Percentiles rank a stretch among this genome's conserved stretches.
phyloP scores from a whole-genome alignment of 164 flowering plant genomes.

The Berberis vulgaris region DNA sequence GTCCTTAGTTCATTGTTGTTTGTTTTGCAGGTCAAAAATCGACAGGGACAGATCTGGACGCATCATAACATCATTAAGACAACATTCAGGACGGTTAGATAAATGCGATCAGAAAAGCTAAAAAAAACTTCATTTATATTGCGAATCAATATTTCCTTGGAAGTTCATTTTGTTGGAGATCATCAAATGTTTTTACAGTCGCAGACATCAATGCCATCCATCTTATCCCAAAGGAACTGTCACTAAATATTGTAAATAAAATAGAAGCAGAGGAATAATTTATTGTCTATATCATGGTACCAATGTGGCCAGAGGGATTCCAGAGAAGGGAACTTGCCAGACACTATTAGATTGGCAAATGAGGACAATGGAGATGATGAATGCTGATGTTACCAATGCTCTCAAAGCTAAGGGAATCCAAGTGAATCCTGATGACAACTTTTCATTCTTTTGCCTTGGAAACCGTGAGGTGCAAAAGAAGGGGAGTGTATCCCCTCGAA shows the following conservation, averaged over 20 bases:
- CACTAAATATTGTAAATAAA: slow-evolving; percentile 56
- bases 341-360: slow-evolving; percentile 60
- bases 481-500: slow-evolving; percentile 50
- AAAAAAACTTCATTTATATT: slow-evolving; percentile 47
- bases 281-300: slow-evolving; percentile 45
- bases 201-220: slow-evolving; percentile 44
- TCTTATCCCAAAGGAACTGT: slow-evolving; percentile 56
- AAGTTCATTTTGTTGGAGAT: slow-evolving; percentile 53
- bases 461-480: slow-evolving; percentile 35
- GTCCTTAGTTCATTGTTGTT: too few relatives aligned
- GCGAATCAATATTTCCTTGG: slow-evolving; percentile 79
- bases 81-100: slow-evolving; percentile 71
- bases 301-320: slow-evolving; percentile 73
- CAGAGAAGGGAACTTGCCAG: slow-evolving; percentile 52
- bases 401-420: slow-evolving; percentile 35
- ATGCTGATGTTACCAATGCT: slow-evolving; percentile 42
- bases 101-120: slow-evolving; percentile 69
- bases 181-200: slow-evolving; percentile 24
- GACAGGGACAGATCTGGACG: too few relatives aligned
- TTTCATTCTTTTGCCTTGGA: slow-evolving; percentile 63
- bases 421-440: slow-evolving; percentile 43
- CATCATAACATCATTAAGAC: slow-evolving; percentile 40
- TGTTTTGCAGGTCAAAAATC: too few relatives aligned
- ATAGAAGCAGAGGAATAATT: slow-evolving; percentile 60
- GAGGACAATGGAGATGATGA: slow-evolving; percentile 76